Evolutionary conservation across 2,329 filamentous ascomycete genomes (phyloP).

Genomic region (Neofusicoccum sp.): DNA sequence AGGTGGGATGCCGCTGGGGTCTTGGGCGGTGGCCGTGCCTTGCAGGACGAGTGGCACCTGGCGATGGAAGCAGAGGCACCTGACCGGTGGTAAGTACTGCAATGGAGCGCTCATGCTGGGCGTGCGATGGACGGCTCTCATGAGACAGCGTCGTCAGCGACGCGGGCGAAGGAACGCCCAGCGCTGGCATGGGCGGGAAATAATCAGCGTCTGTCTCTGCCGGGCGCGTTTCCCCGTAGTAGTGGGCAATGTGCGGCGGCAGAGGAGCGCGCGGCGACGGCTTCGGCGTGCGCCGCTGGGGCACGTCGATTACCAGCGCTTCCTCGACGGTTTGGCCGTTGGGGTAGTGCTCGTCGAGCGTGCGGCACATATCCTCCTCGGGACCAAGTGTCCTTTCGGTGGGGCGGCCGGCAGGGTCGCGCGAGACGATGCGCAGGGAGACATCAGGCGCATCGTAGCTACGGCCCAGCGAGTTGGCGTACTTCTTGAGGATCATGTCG

Average conservation of each 20-base stretch:
- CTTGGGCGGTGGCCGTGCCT: slow-evolving; percentile 61
- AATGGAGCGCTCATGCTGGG: slow-evolving; percentile 64
- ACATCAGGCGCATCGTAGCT: slow-evolving; percentile 91
- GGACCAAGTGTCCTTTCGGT: slow-evolving; percentile 72
- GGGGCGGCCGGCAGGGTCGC: slow-evolving; percentile 52
- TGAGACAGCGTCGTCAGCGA: slow-evolving; percentile 35
- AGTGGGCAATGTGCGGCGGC: slow-evolving; percentile 33
- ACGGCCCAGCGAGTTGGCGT: slow-evolving; percentile 85
- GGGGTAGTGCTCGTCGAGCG: slow-evolving; percentile 79
- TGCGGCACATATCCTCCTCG: slow-evolving; percentile 77
- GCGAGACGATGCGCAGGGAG: slow-evolving; percentile 71
- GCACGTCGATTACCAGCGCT: slow-evolving; percentile 86
- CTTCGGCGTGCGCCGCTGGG: slow-evolving; percentile 71
- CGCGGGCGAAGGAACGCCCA: slow-evolving; percentile 41
- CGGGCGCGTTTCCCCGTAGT: slow-evolving; percentile 64
- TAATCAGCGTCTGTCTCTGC: slow-evolving; percentile 74
- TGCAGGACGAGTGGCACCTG: slow-evolving; percentile 61
- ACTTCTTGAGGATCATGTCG: slow-evolving; percentile 89
- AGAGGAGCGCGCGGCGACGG: slow-evolving; percentile 66
- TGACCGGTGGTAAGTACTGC: slow-evolving; percentile 78
- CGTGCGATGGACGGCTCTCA: slow-evolving; percentile 38
- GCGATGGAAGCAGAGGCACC: slow-evolving; percentile 76
- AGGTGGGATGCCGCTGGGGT: slow-evolving; percentile 70
- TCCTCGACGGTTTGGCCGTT: slow-evolving; percentile 86
- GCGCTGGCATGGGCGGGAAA: slow-evolving; percentile 66